phyloP scores from a whole-genome alignment of 192 early-diverging fungal species.

The Physocladia obscura region DNA sequence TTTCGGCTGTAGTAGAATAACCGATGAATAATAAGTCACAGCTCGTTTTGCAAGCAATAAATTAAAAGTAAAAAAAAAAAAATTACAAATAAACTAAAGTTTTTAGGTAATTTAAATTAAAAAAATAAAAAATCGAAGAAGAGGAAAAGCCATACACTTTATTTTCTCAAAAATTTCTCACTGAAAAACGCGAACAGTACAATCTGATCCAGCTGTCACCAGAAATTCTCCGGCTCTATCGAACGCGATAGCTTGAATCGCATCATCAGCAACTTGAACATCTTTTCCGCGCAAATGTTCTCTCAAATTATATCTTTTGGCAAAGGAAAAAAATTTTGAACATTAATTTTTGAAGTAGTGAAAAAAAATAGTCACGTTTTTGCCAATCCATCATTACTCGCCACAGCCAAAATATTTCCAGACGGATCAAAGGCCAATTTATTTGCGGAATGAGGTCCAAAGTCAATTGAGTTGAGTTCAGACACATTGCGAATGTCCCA shows the following conservation, averaged over 20 bases:
- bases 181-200: conserved; percentile 13
- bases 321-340: neutral
- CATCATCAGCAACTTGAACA: conserved; percentile 37
- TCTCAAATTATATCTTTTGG: conserved; percentile 28
- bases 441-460: conserved; percentile 50
- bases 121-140: too few relatives aligned
- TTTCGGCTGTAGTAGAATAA: too few relatives aligned
- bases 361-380: conserved; percentile 35
- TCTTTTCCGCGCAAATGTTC: conserved; percentile 9
- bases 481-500: conserved; percentile 52
- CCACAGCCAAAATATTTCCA: conserved; percentile 43
- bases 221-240: conserved; percentile 49
- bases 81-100: too few relatives aligned
- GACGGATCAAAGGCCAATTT: conserved; percentile 50
- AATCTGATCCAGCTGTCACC: conserved; percentile 42
- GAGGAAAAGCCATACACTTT: too few relatives aligned
- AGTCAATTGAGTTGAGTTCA: conserved; percentile 35
- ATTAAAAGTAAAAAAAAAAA: too few relatives aligned
- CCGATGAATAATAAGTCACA: too few relatives aligned
- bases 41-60: too few relatives aligned
- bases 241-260: conserved; percentile 42
- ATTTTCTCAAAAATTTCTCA: too few relatives aligned
- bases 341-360: conserved; percentile 3
- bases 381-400: conserved; percentile 45
- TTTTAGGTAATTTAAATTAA: too few relatives aligned